phyloP scores from a whole-genome alignment of 768 basidiomycete genomes.

The Aureoboletus auriporus region DNA sequence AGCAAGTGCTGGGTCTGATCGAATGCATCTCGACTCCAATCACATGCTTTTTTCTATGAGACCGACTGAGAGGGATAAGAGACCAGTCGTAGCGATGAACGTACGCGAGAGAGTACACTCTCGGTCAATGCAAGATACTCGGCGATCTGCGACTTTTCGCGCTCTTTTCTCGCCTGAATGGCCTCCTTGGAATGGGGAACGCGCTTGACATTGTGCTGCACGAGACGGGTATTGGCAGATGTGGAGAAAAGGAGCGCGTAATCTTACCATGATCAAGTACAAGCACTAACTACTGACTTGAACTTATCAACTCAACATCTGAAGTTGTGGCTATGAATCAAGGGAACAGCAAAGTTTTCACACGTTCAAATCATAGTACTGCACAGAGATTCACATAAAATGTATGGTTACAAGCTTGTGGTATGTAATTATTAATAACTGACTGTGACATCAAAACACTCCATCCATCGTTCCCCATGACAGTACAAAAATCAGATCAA shows the following conservation, averaged over 20 bases:
- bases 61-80: background rate
- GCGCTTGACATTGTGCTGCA: slow-evolving; percentile 70
- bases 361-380: no score
- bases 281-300: no score
- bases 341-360: no score
- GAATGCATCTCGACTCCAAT: slow-evolving; percentile 73
- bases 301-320: no score
- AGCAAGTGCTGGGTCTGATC: slow-evolving; percentile 74
- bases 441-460: no score
- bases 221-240: slow-evolving; percentile 1
- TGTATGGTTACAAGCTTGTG: no score
- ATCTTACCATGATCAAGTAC: slow-evolving; percentile 25
- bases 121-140: slow-evolving; percentile 68
- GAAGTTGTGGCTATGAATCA: no score
- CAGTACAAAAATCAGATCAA: no score
- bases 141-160: slow-evolving; percentile 71
- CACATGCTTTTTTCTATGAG: slow-evolving; percentile 61
- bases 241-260: background rate
- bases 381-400: no score
- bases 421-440: no score
- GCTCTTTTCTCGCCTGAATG: slow-evolving; percentile 60
- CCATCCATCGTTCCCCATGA: no score
- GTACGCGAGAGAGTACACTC: slow-evolving; percentile 61
- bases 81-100: slow-evolving; percentile 14
- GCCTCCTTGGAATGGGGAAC: slow-evolving; percentile 54